Conservation (phyloP, 2,329 filamentous ascomycete genomes). For the Metarhizium brunneum region DNA sequence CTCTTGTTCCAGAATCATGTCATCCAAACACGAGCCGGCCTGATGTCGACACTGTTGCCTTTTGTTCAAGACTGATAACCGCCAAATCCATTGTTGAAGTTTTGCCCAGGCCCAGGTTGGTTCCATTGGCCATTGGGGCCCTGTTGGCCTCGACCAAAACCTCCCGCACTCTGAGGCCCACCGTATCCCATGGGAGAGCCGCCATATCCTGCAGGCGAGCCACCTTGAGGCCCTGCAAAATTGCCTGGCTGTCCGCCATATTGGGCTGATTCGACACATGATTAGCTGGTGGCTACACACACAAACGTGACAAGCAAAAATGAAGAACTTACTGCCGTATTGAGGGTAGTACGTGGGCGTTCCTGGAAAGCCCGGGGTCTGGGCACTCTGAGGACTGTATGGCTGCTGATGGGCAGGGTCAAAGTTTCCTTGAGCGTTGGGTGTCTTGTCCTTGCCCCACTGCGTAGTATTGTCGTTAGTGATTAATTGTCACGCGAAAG, state of each 20-base stretch:
- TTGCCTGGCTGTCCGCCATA: conserved; percentile 59
- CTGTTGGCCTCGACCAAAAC: conserved; percentile 70
- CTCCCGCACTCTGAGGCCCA: conserved; percentile 66
- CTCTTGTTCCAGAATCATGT: conserved; percentile 2
- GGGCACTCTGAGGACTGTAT: conserved; percentile 65
- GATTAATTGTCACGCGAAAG: not conserved
- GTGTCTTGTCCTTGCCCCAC: conserved; percentile 99
- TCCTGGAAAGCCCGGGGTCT: conserved; percentile 63
- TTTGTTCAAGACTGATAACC: conserved; percentile 49
- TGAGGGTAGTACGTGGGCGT: conserved; percentile 89
- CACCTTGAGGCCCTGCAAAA: conserved; percentile 53
- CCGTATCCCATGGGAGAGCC: conserved; percentile 64
- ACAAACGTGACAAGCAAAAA: not conserved
- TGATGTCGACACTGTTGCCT: not conserved
- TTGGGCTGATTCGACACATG: conserved; percentile 27
- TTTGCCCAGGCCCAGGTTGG: conserved; percentile 42
- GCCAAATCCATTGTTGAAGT: conserved; percentile 51
- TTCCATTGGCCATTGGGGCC: conserved; percentile 47
- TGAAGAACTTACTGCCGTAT: conserved; percentile 64
- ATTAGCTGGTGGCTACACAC: conserved; percentile 5
- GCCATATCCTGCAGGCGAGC: conserved; percentile 53
- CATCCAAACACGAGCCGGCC: conserved; percentile 3
- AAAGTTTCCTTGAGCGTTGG: conserved; percentile 56
- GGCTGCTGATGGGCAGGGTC: conserved; percentile 55
- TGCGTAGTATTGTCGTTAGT: conserved; percentile 27